phyloP scores from a whole-genome alignment of 495 filamentous ascomycete genomes.

The Aspergillus olivimuriae region DNA sequence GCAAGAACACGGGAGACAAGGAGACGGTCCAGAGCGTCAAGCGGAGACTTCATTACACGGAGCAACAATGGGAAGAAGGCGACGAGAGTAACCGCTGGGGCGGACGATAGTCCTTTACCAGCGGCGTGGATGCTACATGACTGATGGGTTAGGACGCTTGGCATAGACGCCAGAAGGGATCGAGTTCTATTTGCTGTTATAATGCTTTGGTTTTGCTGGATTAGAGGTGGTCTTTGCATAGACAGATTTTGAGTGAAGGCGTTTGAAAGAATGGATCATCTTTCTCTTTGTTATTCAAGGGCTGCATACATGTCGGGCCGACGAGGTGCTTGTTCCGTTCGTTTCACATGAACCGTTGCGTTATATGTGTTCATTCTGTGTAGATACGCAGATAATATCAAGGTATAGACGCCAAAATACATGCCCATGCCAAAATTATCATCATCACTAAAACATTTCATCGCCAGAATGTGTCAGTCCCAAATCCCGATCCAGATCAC shows the following conservation, averaged over 20 bases:
- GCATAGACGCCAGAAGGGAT: neutral
- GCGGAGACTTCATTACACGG: constrained; percentile 73
- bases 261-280: no score
- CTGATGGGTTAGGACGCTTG: neutral
- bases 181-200: no score
- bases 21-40: constrained; percentile 77
- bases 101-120: neutral
- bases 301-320: no score
- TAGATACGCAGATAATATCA: no score
- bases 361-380: no score
- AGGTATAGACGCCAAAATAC: no score
- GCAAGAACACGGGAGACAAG: constrained; percentile 90
- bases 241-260: no score
- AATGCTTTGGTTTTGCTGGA: no score
- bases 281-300: no score
- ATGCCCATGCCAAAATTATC: neutral
- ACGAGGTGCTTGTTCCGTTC: no score
- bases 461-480: constrained; percentile 27
- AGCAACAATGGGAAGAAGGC: constrained; percentile 74
- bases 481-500: constrained; percentile 38
- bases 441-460: constrained; percentile 31
- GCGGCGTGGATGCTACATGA: neutral
- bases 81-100: constrained; percentile 78
- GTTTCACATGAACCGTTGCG: no score
- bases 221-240: no score